Evolutionary conservation across 495 filamentous ascomycete genomes (phyloP).

Genomic region (Barbatosphaeria neglecta): DNA sequence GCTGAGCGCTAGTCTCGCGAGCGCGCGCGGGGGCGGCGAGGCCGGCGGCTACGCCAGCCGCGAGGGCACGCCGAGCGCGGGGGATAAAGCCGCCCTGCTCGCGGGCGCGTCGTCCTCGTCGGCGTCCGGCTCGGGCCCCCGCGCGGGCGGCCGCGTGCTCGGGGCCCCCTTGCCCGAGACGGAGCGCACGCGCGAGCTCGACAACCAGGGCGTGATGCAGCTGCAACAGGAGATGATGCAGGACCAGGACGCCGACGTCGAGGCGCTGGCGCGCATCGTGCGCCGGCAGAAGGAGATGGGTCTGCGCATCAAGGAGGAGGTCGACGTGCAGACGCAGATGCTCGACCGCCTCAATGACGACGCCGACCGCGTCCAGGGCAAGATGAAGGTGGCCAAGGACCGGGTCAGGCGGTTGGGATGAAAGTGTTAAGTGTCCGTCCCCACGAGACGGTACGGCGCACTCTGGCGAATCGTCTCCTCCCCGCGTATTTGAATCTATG

Average conservation of each 20-base stretch:
- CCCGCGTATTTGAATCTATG: too few relatives aligned
- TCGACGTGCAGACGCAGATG: slow-evolving; percentile 75
- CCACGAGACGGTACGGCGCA: too few relatives aligned
- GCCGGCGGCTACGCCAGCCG: slow-evolving; percentile 5
- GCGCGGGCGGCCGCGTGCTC: slow-evolving; percentile 52
- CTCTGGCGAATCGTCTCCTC: too few relatives aligned
- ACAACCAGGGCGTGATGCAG: slow-evolving; percentile 81
- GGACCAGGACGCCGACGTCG: slow-evolving; percentile 75
- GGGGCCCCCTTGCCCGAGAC: slow-evolving; percentile 73
- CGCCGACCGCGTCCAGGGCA: slow-evolving; percentile 57
- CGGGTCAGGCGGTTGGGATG: slow-evolving; percentile 57
- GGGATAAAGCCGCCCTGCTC: slow-evolving; percentile 24
- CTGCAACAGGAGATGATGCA: slow-evolving; percentile 73
- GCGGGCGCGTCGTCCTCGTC: slow-evolving; percentile 2
- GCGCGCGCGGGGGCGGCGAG: slow-evolving; percentile 12
- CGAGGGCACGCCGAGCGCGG: slow-evolving; percentile 12
- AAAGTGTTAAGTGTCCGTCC: too few relatives aligned
- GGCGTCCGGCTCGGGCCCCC: not conserved
- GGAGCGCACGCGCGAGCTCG: slow-evolving; percentile 73
- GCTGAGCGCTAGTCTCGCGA: slow-evolving; percentile 60
- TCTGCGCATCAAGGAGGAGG: slow-evolving; percentile 69
- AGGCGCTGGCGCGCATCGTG: slow-evolving; percentile 65
- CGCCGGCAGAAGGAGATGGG: slow-evolving; percentile 77
- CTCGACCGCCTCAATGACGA: slow-evolving; percentile 66
- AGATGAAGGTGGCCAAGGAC: slow-evolving; percentile 75